Evolutionary conservation across 441 rosid species (phyloP).

Genomic region (Populus hybrid): DNA sequence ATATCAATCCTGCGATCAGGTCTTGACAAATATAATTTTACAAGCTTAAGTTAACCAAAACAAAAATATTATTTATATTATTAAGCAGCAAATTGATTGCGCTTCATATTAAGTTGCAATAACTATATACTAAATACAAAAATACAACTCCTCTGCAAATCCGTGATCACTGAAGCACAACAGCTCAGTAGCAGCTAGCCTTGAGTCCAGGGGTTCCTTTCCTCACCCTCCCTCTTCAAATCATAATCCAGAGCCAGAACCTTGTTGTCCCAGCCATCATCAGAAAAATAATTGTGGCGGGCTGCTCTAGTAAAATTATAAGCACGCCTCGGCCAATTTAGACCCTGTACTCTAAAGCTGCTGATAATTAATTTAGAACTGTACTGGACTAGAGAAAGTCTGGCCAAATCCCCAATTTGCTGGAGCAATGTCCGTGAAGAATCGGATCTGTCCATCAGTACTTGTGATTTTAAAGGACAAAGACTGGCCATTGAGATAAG

Average conservation of each 20-base stretch:
- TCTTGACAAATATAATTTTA: too few species aligned
- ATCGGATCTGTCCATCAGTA: conserved; percentile 45
- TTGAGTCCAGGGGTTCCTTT: not conserved
- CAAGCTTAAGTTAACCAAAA: not conserved
- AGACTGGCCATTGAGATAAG: conserved; percentile 52
- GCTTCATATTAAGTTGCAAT: not conserved
- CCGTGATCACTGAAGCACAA: not conserved
- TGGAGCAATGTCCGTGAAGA: conserved; percentile 45
- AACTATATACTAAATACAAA: not conserved
- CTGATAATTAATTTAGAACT: conserved; percentile 35
- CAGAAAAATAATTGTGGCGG: conserved; percentile 37
- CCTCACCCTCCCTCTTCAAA: not conserved
- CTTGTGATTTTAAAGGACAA: conserved; percentile 50
- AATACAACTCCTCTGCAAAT: not conserved
- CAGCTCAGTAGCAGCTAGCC: not conserved
- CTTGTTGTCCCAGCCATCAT: not conserved
- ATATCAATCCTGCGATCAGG: too few species aligned
- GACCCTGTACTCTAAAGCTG: conserved; percentile 18
- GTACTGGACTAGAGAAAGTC: conserved; percentile 50
- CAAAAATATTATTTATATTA: not conserved
- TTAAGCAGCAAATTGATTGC: not conserved
- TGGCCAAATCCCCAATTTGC: conserved; percentile 61
- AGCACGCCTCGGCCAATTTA: conserved; percentile 69
- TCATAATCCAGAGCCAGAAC: not conserved
- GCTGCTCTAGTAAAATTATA: conserved; percentile 53